These are phyloP conservation scores for Hypoxylon sp. DNA, from an alignment of 2,329 filamentous ascomycete species.

Conservation along the genomic window DNA sequence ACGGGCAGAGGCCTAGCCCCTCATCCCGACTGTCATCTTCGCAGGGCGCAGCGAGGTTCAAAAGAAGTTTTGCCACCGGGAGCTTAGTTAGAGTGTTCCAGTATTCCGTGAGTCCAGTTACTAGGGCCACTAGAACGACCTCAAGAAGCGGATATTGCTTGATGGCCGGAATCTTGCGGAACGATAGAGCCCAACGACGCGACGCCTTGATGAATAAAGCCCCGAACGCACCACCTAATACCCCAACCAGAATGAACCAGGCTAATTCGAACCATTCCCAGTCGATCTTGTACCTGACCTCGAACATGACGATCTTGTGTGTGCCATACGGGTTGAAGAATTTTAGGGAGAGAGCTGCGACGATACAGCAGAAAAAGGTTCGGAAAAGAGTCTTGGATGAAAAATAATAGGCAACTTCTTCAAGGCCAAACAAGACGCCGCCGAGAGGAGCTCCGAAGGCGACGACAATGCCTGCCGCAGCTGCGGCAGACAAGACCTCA, in stretches of 20 bases:
- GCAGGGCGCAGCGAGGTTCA: slow-evolving; percentile 92
- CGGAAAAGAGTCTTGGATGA: slow-evolving; percentile 96
- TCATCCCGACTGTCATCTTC: slow-evolving; percentile 74
- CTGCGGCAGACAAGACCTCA: slow-evolving; percentile 92
- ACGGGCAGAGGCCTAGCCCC: slow-evolving; percentile 82
- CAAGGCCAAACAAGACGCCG: slow-evolving; percentile 91
- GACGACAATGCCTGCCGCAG: slow-evolving; percentile 91
- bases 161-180: slow-evolving; percentile 83
- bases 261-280: slow-evolving; percentile 95
- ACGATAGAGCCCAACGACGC: slow-evolving; percentile 87
- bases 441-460: slow-evolving; percentile 91
- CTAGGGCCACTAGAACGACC: slow-evolving; percentile 85
- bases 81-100: slow-evolving; percentile 94
- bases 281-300: slow-evolving; percentile 89
- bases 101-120: slow-evolving; percentile 88
- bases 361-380: slow-evolving; percentile 98
- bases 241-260: slow-evolving; percentile 86
- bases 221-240: slow-evolving; percentile 85
- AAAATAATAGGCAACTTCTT: slow-evolving; percentile 98
- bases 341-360: slow-evolving; percentile 89
- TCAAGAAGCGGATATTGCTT: slow-evolving; percentile 88
- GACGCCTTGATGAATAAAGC: slow-evolving; percentile 98
- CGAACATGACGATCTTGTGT: slow-evolving; percentile 95
- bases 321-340: slow-evolving; percentile 97
- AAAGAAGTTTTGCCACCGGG: slow-evolving; percentile 89